These are phyloP conservation scores for Steccherinum ochraceum DNA, from an alignment of 768 basidiomycete species.

Conservation along the genomic window DNA sequence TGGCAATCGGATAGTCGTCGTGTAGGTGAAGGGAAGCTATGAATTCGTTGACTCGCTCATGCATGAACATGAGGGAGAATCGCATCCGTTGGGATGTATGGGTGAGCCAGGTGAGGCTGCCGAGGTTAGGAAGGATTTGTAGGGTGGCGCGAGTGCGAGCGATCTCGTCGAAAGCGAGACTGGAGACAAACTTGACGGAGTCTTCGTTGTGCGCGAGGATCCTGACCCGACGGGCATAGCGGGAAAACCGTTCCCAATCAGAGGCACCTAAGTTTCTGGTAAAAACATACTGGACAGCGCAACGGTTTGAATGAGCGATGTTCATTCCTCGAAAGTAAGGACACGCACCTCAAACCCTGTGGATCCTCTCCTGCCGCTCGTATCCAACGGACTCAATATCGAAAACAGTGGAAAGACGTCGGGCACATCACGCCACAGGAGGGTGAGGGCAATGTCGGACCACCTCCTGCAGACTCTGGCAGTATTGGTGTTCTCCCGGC, in stretches of 20 bases:
- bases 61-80: slow-evolving; percentile 50
- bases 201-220: slow-evolving; percentile 7
- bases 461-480: slow-evolving; percentile 53
- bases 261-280: not conserved
- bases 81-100: slow-evolving; percentile 21
- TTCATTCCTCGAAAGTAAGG: no score
- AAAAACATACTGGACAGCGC: not conserved
- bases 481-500: slow-evolving; percentile 32
- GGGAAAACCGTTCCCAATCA: slow-evolving; percentile 8
- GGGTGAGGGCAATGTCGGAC: slow-evolving; percentile 51
- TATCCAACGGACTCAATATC: slow-evolving; percentile 40
- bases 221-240: slow-evolving; percentile 17
- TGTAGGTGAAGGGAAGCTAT: slow-evolving; percentile 23
- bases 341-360: slow-evolving; percentile 1
- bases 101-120: slow-evolving; percentile 42
- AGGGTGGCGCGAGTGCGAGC: slow-evolving; percentile 48
- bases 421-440: slow-evolving; percentile 51
- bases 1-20: slow-evolving; percentile 23
- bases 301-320: no score
- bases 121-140: slow-evolving; percentile 42
- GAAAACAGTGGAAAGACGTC: slow-evolving; percentile 40
- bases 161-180: slow-evolving; percentile 44
- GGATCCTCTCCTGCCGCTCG: not conserved
- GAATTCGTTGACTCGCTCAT: slow-evolving; percentile 39
- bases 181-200: slow-evolving; percentile 2